Conservation (phyloP, 2,329 filamentous ascomycete genomes). For the Pseudogymnoascus sp. region DNA sequence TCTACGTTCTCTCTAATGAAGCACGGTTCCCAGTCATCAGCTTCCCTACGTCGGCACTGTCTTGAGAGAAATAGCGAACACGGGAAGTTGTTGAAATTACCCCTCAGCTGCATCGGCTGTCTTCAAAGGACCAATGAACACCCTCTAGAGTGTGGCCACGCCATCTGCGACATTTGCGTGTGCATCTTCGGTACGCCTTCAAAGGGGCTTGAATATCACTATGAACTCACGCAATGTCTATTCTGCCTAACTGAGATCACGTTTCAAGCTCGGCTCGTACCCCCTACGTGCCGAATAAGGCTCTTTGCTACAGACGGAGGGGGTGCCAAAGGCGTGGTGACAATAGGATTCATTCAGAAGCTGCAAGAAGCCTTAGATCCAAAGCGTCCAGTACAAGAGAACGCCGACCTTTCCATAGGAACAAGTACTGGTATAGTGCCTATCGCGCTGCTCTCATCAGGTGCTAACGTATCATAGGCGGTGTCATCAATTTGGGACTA, state of each 20-base stretch:
- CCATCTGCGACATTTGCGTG: constrained; percentile 29
- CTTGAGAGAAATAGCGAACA: constrained; percentile 12
- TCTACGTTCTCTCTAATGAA: constrained; percentile 16
- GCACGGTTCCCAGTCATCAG: constrained; percentile 10
- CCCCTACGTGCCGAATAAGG: constrained; percentile 27
- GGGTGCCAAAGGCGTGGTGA: constrained; percentile 21
- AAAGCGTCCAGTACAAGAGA: constrained; percentile 15
- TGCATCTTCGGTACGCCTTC: constrained; percentile 22
- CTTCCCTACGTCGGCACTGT: constrained; percentile 10
- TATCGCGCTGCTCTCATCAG: constrained; percentile 12
- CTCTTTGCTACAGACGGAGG: constrained; percentile 31
- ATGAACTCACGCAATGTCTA: constrained; percentile 21
- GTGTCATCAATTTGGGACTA: constrained; percentile 10
- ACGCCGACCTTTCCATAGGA: constrained; percentile 20
- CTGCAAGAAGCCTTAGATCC: constrained; percentile 17
- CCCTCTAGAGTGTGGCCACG: constrained; percentile 27
- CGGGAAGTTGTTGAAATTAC: constrained; percentile 12
- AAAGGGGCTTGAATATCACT: constrained; percentile 20
- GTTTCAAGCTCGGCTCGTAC: constrained; percentile 24
- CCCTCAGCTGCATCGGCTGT: constrained; percentile 12
- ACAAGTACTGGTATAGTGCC: constrained; percentile 13
- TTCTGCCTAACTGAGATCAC: constrained; percentile 20
- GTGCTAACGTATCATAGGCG: constrained; percentile 14
- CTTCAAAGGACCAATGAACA: constrained; percentile 16
- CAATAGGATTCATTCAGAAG: constrained; percentile 19